Base-by-base conservation (phyloP, 306 rosid genomes). In the Herpetospermum pedunculosum region DNA sequence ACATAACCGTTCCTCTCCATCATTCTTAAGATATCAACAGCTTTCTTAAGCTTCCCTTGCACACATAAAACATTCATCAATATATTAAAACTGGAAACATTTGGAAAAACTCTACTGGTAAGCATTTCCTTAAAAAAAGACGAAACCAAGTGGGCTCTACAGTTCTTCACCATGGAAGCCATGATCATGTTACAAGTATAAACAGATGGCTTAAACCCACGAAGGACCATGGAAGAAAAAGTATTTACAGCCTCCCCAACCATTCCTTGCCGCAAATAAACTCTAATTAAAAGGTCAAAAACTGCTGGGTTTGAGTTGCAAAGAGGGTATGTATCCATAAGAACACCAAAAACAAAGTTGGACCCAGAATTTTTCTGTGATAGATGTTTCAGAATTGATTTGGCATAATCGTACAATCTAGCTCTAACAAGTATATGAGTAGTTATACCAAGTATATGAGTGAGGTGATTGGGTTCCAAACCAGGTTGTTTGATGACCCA, bases 271-370 rank as follows among this genome's bases (percentile, higher is more conserved):
- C 77, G 55, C 67, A 86, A 82, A 77, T 89, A 90, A 76, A 86
- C 86, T 65, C 90, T 85, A 80, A 85, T 88, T 19, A 88, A 59
- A 60, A 90, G 85, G 82, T 90, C 94, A 82, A 88, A 90, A 47
- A 88, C 92, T 55, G 96, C 86, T 16, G 96, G 96, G 75, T 79
- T 88, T 72, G 96, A 88, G 37, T 85, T 84, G 81, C 94, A 86
- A 85, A 81, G 73, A 29, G 82, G 86, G 80, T 86, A 90, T 47
- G 96, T 90, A 52, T 84, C 87, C 94, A 90, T 88, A 54, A 90
- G 80, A 71, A 85, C 84, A 73, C 68, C 37, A 73, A 90, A 90
- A 19, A 88, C 83, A 60, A 81, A 76, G 70, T 75, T 82, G 18
- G 86, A 65, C 32, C 85, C 90, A 79, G 74, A 32, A 15, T 77